Base-by-base conservation (phyloP, 306 rosid genomes). In the Psophocarpus tetragonolobus region DNA sequence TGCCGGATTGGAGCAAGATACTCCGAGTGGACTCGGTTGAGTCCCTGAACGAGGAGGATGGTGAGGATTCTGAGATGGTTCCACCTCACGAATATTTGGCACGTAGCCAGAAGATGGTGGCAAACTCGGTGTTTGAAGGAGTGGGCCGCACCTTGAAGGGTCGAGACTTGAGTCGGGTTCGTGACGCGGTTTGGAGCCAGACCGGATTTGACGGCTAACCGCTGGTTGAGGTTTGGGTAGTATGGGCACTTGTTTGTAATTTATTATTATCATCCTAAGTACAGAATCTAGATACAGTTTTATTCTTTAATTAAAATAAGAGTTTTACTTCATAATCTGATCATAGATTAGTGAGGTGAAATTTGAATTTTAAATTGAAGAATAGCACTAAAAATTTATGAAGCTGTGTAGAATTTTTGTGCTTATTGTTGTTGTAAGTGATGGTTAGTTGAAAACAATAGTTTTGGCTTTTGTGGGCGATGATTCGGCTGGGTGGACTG, bases 1-100 rank as follows among this genome's bases (percentile, higher is more conserved):
- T 92, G 72, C 97, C 99, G 62, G 99, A 95, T 79, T 95, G 99
- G 99, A 91, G 99, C 86, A 92, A 92, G 96, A 95, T 95, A 64
- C 97, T 91, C 80, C 97, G 91, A 33, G 92, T 87, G 0, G 96
- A 86, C 68, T 92, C 94, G 73, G 92, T 83, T 1, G 97, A 91
- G 42, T 95, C 98, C 68, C 73, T 92, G 6, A 89, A 82, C 68
- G 90, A 75, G 72, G 64, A 73, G 29, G 84, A 85, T 35, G 83
- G 56, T 1, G 76, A 75, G 35, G 94, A 87, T 18, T 72, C 87
- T 74, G 99, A 88, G 84, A 85, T 95, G 68, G 89, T 91, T 1
- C 99, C 99, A 0, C 99, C 99, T 7, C 99, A 95, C 73, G 99
- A 92, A 86, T 95, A 92, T 73, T 62, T 95, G 84, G 99, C 96